Conservation (phyloP, 2,329 filamentous ascomycete species). For the Pyricularia sp. region DNA sequence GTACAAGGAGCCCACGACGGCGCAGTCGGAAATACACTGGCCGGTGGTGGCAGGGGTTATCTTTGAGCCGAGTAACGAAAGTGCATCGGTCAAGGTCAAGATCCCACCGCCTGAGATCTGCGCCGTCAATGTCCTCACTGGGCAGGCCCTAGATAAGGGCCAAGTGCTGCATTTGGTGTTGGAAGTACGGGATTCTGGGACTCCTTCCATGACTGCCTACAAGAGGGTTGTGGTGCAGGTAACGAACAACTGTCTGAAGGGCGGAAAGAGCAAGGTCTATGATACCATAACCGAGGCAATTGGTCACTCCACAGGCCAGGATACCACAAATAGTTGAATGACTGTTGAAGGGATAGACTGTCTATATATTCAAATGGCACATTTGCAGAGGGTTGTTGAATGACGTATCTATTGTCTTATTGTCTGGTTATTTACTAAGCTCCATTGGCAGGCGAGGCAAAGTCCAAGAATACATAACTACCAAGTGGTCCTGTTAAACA, state of each 20-base stretch:
- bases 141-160: constrained; percentile 25
- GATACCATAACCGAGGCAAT: background rate
- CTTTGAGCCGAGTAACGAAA: background rate
- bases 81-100: constrained; percentile 21
- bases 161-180: constrained; percentile 39
- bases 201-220: constrained; percentile 34
- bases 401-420: background rate
- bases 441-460: background rate
- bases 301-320: background rate
- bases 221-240: constrained; percentile 28
- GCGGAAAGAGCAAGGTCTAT: background rate
- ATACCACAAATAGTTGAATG: background rate
- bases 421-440: background rate
- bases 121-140: constrained; percentile 22
- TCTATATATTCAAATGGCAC: background rate
- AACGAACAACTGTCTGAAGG: background rate
- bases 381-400: background rate
- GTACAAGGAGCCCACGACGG: constrained; percentile 26
- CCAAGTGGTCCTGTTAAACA: background rate
- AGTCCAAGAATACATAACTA: background rate
- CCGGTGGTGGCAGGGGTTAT: constrained; percentile 19
- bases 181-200: constrained; percentile 34
- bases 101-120: constrained; percentile 30
- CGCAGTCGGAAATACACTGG: constrained; percentile 27
- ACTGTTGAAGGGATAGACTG: background rate